Percentiles rank a stretch among this genome's conserved stretches.
These are phyloP conservation scores for Podaxis sp. DNA, from an alignment of 768 basidiomycete species.

Conservation along the genomic window DNA sequence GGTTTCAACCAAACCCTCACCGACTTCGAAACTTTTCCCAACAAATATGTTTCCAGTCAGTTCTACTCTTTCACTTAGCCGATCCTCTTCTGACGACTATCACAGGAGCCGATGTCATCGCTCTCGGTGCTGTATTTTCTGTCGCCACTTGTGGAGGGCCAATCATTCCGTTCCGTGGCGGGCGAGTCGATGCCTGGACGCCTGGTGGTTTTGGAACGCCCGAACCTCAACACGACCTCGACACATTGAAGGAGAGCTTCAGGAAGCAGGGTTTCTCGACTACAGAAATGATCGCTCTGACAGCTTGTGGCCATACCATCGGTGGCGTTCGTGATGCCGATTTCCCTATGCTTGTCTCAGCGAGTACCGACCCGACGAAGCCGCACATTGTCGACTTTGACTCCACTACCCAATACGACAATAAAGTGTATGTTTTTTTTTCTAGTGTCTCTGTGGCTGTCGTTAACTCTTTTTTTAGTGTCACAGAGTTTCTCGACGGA, in stretches of 20 bases:
- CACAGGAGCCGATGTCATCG: slow-evolving; percentile 44
- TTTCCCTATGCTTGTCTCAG: slow-evolving; percentile 42
- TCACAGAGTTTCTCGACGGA: slow-evolving; percentile 34
- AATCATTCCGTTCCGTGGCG: slow-evolving; percentile 38
- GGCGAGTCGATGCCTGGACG: slow-evolving; percentile 37
- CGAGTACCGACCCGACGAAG: slow-evolving; percentile 21
- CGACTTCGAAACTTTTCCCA: slow-evolving; percentile 41
- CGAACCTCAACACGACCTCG: slow-evolving; percentile 38
- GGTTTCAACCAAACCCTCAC: slow-evolving; percentile 42
- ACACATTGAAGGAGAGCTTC: slow-evolving; percentile 38
- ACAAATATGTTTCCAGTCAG: slow-evolving; percentile 43
- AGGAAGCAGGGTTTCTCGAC: slow-evolving; percentile 40
- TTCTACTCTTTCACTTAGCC: slow-evolving; percentile 4
- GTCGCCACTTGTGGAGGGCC: slow-evolving; percentile 46
- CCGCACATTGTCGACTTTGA: slow-evolving; percentile 38
- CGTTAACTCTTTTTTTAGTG: slow-evolving; percentile 19
- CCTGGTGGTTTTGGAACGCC: slow-evolving; percentile 41
- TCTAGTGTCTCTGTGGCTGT: not conserved
- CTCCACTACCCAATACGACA: slow-evolving; percentile 40
- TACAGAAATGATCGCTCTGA: slow-evolving; percentile 49
- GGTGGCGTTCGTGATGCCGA: slow-evolving; percentile 46
- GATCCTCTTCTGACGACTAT: slow-evolving; percentile 1
- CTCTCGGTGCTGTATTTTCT: slow-evolving; percentile 35
- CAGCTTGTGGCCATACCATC: slow-evolving; percentile 51
- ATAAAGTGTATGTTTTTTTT: slow-evolving; percentile 30